Conservation (phyloP, 768 basidiomycete genomes). For the Suillus placidus region DNA sequence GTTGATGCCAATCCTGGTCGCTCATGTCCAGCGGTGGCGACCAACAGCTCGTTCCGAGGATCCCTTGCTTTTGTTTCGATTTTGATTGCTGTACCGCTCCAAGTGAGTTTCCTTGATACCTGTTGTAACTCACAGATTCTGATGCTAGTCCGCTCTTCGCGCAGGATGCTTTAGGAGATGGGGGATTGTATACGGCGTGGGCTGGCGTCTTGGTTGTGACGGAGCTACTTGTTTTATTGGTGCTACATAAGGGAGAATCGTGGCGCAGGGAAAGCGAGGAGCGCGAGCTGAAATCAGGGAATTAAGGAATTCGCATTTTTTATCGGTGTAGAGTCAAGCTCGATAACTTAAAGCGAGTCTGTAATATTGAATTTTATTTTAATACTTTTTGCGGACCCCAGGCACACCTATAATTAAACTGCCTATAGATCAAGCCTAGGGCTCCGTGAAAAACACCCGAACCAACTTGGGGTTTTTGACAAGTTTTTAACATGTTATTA, state of each 20-base stretch:
- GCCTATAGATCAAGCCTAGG: no score
- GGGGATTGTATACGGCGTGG: slow-evolving; percentile 76
- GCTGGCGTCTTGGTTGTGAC: slow-evolving; percentile 54
- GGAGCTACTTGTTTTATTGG: slow-evolving; percentile 58
- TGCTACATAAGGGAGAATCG: slow-evolving; percentile 55
- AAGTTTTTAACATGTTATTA: no score
- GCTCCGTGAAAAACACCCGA: no score
- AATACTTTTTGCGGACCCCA: no score
- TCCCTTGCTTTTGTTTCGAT: slow-evolving; percentile 67
- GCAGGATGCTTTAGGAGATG: slow-evolving; percentile 74
- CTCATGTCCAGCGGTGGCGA: slow-evolving; percentile 72
- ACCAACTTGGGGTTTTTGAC: no score
- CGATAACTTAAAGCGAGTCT: no score
- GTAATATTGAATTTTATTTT: no score
- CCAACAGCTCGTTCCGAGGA: slow-evolving; percentile 79
- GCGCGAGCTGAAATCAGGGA: slow-evolving; percentile 32
- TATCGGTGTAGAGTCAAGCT: no score
- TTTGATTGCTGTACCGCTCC: slow-evolving; percentile 75
- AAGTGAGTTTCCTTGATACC: slow-evolving; percentile 32
- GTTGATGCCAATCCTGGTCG: slow-evolving; percentile 86
- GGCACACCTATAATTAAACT: no score
- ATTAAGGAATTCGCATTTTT: no score
- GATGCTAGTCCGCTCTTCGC: slow-evolving; percentile 6
- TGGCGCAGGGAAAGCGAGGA: slow-evolving; percentile 59
- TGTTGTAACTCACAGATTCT: not conserved